phyloP scores from a whole-genome alignment of 164 flowering plant genomes.

The Umbilicus rupestris region DNA sequence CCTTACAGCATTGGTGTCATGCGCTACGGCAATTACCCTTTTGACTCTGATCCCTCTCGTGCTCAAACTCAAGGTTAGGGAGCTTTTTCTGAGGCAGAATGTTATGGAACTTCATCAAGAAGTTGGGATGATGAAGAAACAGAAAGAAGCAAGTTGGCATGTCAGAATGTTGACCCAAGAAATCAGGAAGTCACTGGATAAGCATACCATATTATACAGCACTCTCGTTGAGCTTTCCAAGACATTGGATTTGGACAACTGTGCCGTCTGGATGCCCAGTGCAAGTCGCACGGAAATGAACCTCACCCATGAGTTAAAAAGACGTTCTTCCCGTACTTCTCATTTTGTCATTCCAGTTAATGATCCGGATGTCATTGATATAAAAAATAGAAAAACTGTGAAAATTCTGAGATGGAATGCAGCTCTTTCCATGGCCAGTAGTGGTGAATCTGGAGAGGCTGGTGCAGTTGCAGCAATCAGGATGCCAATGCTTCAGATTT shows the following conservation, averaged over 20 bases:
- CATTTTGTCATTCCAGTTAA: constrained; percentile 18
- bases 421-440: constrained; percentile 28
- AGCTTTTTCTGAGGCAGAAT: constrained; percentile 42
- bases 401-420: constrained; percentile 23
- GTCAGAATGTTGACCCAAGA: constrained; percentile 52
- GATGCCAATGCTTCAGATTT: constrained; percentile 33
- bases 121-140: constrained; percentile 51
- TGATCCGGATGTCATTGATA: constrained; percentile 27
- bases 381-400: constrained; percentile 23
- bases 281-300: constrained; percentile 29
- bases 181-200: constrained; percentile 54
- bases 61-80: constrained; percentile 44
- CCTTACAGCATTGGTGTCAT: constrained; percentile 51
- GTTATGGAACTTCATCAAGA: constrained; percentile 44
- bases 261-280: constrained; percentile 59
- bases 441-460: constrained; percentile 18
- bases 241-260: constrained; percentile 38
- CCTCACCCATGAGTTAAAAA: constrained; percentile 39
- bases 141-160: constrained; percentile 50
- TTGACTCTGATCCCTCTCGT: constrained; percentile 44
- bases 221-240: constrained; percentile 58
- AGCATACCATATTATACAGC: constrained; percentile 42
- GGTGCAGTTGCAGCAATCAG: constrained; percentile 39
- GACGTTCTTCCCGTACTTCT: constrained; percentile 10
- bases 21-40: constrained; percentile 56